Evolutionary conservation across 129 eudicot species (phyloP).

Genomic region (Gnaphalium uliginosum): DNA sequence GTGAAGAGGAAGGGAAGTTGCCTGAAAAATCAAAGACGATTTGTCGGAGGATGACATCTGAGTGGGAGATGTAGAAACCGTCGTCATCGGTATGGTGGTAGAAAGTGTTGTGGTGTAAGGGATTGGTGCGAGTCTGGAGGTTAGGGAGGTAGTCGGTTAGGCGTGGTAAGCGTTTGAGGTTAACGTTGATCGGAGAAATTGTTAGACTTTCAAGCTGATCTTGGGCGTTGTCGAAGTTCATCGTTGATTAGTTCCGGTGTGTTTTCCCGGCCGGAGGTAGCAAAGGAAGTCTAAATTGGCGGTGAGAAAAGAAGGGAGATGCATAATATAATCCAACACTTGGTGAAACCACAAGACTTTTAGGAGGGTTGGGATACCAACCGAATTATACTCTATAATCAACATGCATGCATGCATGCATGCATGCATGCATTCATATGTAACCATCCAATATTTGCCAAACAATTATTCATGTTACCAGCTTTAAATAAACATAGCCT

Average conservation of each 20-base stretch:
- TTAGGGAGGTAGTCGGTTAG: slow-evolving; percentile 43
- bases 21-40: slow-evolving; percentile 50
- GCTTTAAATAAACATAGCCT: too few species aligned
- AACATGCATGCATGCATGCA: slow-evolving; percentile 3
- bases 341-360: too few species aligned
- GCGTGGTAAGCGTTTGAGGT: slow-evolving; percentile 40
- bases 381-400: not conserved
- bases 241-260: not conserved
- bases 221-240: slow-evolving; percentile 8
- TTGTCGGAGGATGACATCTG: slow-evolving; percentile 63
- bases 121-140: slow-evolving; percentile 44
- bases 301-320: not conserved
- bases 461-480: not conserved
- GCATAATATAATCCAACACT: not conserved
- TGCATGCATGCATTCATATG: not conserved
- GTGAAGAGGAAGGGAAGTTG: slow-evolving; percentile 33
- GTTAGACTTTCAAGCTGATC: slow-evolving; percentile 35
- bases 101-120: slow-evolving; percentile 46
- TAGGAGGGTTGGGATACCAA: not conserved
- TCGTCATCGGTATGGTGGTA: slow-evolving; percentile 44
- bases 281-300: slow-evolving; percentile 5
- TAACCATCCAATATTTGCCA: not conserved
- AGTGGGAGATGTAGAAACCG: slow-evolving; percentile 58
- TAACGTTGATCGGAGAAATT: slow-evolving; percentile 32
- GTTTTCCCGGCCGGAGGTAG: not conserved